phyloP scores from a whole-genome alignment of 768 basidiomycete genomes.

The Serendipita vermifera region DNA sequence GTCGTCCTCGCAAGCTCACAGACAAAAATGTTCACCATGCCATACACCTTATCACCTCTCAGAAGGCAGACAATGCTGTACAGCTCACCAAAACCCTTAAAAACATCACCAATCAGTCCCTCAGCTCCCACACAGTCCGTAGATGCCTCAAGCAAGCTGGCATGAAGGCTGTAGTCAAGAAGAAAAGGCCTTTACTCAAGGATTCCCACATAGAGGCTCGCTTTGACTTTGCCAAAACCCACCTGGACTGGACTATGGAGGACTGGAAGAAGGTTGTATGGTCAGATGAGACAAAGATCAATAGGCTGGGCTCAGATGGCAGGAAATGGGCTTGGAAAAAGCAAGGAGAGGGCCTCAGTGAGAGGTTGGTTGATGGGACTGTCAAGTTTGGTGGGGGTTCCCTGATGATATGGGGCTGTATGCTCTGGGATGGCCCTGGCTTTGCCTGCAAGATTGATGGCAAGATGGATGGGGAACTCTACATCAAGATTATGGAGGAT shows the following conservation, averaged over 20 bases:
- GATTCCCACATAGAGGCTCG: neutral
- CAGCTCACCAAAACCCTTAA: neutral
- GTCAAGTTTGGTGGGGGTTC: conserved; percentile 11
- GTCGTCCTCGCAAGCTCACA: neutral
- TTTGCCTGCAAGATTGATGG: conserved; percentile 4
- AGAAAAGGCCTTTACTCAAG: neutral
- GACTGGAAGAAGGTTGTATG: conserved; percentile 9
- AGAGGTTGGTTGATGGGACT: neutral
- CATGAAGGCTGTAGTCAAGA: conserved; percentile 1
- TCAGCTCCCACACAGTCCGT: conserved; percentile 4
- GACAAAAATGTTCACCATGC: neutral
- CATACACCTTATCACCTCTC: neutral
- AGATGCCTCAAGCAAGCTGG: neutral
- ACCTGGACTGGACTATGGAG: conserved; percentile 8
- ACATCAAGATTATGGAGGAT: conserved; percentile 7
- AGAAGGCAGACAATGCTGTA: neutral
- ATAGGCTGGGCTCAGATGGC: conserved; percentile 10
- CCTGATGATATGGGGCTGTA: conserved; percentile 14
- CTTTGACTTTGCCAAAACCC: conserved; percentile 3
- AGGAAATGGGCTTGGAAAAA: neutral
- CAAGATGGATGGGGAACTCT: neutral
- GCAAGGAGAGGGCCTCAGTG: neutral
- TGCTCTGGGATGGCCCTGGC: conserved; percentile 5
- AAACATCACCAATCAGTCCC: neutral
- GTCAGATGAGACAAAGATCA: conserved; percentile 11